Conservation (phyloP, 2,329 filamentous ascomycete genomes). For the Didymella segeticola region DNA sequence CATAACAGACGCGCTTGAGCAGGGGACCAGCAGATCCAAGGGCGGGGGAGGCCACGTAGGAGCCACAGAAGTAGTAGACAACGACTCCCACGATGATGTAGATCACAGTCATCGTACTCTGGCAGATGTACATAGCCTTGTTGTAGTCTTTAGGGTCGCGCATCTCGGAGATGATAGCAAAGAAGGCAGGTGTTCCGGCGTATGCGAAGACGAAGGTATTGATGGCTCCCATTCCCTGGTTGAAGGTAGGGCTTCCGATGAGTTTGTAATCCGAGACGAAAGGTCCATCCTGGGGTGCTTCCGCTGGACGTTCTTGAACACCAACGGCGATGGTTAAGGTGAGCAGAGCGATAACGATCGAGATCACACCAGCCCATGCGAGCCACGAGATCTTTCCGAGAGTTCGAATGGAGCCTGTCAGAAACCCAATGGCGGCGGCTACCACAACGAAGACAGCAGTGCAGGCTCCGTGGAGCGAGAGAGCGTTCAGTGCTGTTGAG, state of each 20-base stretch:
- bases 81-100: conserved; percentile 66
- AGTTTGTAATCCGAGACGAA: conserved; percentile 54
- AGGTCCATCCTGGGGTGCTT: conserved; percentile 17
- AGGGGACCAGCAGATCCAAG: conserved; percentile 65
- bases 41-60: conserved; percentile 68
- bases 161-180: conserved; percentile 72
- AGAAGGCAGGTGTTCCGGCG: conserved; percentile 65
- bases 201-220: conserved; percentile 65
- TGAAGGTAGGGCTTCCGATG: conserved; percentile 63
- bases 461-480: conserved; percentile 64
- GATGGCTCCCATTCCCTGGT: conserved; percentile 61
- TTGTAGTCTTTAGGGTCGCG: conserved; percentile 63
- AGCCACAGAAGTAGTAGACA: conserved; percentile 66
- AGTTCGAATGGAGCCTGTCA: conserved; percentile 62
- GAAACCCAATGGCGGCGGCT: conserved; percentile 55
- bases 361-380: conserved; percentile 13
- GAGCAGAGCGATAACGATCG: neutral
- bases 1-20: conserved; percentile 68
- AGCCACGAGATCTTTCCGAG: conserved; percentile 66
- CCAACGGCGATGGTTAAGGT: conserved; percentile 21
- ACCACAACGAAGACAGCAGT: conserved; percentile 61
- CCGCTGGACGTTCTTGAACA: conserved; percentile 22
- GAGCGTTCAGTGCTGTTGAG: conserved; percentile 64
- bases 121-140: conserved; percentile 66
- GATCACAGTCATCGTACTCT: conserved; percentile 63